Percentiles rank a stretch among this genome's conserved stretches.
Conservation (phyloP, 768 basidiomycete species). For the Leucogyrophana mollusca region DNA sequence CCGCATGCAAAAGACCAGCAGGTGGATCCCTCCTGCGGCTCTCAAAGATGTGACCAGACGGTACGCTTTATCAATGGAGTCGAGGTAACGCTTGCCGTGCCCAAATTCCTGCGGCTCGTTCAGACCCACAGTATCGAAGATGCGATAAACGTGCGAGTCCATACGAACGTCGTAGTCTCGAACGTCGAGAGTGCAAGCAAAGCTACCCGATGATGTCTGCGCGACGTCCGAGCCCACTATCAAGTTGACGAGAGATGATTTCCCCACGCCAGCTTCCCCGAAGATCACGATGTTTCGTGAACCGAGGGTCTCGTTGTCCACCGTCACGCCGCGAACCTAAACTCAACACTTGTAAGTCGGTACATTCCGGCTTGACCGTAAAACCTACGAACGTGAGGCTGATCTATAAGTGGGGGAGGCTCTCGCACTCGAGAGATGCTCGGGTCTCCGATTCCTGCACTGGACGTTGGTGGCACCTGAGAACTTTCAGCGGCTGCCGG, state of each 20-base stretch:
- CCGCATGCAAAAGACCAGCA: constrained; percentile 23
- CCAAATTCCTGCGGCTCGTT: constrained; percentile 21
- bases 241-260: constrained; percentile 45
- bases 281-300: constrained; percentile 24
- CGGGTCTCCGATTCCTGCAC: too few relatives aligned
- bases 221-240: constrained; percentile 28
- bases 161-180: constrained; percentile 22
- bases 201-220: constrained; percentile 24
- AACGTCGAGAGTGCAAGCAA: constrained; percentile 33
- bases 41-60: constrained; percentile 31
- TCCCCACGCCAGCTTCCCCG: constrained; percentile 32
- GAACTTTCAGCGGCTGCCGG: too few relatives aligned
- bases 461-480: too few relatives aligned
- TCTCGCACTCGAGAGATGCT: too few relatives aligned
- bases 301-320: too few relatives aligned
- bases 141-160: constrained; percentile 17
- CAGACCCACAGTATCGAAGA: constrained; percentile 35
- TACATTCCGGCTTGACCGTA: too few relatives aligned
- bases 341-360: too few relatives aligned
- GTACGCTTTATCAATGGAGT: constrained; percentile 31
- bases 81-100: constrained; percentile 23
- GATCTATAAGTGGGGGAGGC: too few relatives aligned
- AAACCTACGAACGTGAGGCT: too few relatives aligned
- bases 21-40: constrained; percentile 33
- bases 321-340: too few relatives aligned